A percentile compares a stretch with the other conserved stretches of the same genome.
Evolutionary conservation across 768 basidiomycete species (phyloP).

Genomic region (Suillus fuscotomentosus): DNA sequence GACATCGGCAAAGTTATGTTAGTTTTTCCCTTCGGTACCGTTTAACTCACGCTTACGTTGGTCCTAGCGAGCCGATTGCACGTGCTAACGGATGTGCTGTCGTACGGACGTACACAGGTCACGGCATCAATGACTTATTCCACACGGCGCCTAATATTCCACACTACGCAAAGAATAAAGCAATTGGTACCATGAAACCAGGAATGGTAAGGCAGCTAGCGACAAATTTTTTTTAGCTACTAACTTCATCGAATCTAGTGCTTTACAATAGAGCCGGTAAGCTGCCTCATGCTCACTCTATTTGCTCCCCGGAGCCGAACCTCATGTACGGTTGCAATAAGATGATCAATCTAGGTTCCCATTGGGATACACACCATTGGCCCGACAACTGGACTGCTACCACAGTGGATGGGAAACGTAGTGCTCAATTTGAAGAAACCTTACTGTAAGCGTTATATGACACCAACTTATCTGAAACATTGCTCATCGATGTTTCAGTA

Average conservation of each 20-base stretch:
- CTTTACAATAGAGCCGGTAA: constrained; percentile 80
- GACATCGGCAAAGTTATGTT: constrained; percentile 87
- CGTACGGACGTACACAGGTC: constrained; percentile 89
- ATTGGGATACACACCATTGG: constrained; percentile 82
- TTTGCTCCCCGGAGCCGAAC: not conserved
- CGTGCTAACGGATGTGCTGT: constrained; percentile 83
- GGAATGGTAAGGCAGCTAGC: constrained; percentile 68
- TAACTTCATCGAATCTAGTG: constrained; percentile 32
- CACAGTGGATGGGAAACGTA: constrained; percentile 85
- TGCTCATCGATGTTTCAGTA: constrained; percentile 41
- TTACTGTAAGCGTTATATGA: constrained; percentile 62
- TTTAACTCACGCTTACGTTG: constrained; percentile 11
- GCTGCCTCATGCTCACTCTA: constrained; percentile 13
- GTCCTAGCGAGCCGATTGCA: constrained; percentile 78
- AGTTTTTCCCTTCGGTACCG: constrained; percentile 26
- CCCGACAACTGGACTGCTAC: constrained; percentile 97
- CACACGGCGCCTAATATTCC: constrained; percentile 86
- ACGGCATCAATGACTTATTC: constrained; percentile 87
- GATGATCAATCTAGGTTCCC: constrained; percentile 91
- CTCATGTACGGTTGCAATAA: constrained; percentile 31
- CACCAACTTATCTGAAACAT: not conserved
- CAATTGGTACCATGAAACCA: constrained; percentile 88
- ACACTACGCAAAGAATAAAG: constrained; percentile 94
- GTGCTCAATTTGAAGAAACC: constrained; percentile 98
- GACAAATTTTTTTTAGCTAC: not conserved